A percentile compares a stretch with the other conserved stretches of the same genome.
These are phyloP conservation scores for Trichophyton verrucosum DNA, from an alignment of 2,329 filamentous ascomycete species.

Conservation along the genomic window DNA sequence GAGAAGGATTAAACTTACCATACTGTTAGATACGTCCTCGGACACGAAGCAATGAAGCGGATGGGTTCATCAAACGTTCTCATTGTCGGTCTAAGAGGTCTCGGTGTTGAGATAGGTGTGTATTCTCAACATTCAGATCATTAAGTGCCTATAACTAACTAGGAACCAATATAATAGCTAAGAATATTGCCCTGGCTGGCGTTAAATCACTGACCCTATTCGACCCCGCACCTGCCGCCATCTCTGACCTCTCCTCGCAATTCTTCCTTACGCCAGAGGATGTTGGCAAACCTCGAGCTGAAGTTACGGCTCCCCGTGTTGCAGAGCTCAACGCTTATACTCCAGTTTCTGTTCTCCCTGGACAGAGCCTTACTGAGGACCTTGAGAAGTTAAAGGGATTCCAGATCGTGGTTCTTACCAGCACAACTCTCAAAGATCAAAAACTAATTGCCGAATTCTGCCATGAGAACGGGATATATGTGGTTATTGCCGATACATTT, in stretches of 20 bases:
- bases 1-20: not conserved
- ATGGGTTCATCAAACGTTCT: slow-evolving; percentile 96
- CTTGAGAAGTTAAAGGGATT: slow-evolving; percentile 75
- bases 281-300: slow-evolving; percentile 81
- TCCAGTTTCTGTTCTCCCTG: slow-evolving; percentile 63
- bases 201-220: slow-evolving; percentile 94
- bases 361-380: slow-evolving; percentile 57
- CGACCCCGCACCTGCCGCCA: slow-evolving; percentile 71
- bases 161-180: slow-evolving; percentile 43
- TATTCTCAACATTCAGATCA: slow-evolving; percentile 4
- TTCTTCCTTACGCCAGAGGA: slow-evolving; percentile 88
- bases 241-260: slow-evolving; percentile 87
- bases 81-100: slow-evolving; percentile 77
- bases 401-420: slow-evolving; percentile 84
- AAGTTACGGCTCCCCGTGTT: slow-evolving; percentile 75
- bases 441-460: slow-evolving; percentile 81
- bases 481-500: slow-evolving; percentile 78
- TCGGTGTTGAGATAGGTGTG: slow-evolving; percentile 77
- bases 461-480: slow-evolving; percentile 82
- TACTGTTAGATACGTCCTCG: slow-evolving; percentile 45
- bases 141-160: not conserved
- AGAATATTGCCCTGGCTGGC: slow-evolving; percentile 94
- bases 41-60: slow-evolving; percentile 88
- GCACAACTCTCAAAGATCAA: slow-evolving; percentile 68
- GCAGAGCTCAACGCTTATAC: slow-evolving; percentile 95